phyloP scores from a whole-genome alignment of 257 asterid species.

The Paraleonurus japonicus region DNA sequence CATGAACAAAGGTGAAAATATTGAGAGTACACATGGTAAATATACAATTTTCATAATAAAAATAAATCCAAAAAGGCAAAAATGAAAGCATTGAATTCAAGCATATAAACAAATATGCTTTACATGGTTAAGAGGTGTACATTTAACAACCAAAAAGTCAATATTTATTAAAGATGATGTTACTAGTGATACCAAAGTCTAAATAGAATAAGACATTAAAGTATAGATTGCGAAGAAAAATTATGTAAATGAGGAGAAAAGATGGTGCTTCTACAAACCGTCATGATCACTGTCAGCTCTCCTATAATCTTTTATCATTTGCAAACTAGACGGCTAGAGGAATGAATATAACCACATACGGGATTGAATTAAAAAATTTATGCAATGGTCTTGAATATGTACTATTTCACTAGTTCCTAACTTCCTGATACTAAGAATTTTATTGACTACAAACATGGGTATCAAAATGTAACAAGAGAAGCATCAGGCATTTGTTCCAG shows the following conservation, averaged over 20 bases:
- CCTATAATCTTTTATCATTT: neutral
- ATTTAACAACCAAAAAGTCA: neutral
- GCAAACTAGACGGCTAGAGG: neutral
- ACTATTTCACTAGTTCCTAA: neutral
- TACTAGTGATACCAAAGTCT: neutral
- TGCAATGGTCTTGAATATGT: neutral
- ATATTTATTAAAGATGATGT: neutral
- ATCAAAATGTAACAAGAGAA: conserved; percentile 10
- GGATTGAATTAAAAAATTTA: neutral
- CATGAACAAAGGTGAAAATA: no score
- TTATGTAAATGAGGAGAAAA: neutral
- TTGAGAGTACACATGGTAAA: no score
- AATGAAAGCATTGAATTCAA: neutral
- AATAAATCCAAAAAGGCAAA: neutral
- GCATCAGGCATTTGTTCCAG: neutral
- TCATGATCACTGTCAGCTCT: neutral
- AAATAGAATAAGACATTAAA: neutral
- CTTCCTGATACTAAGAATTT: neutral
- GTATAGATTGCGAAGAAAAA: neutral
- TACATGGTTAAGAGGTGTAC: neutral
- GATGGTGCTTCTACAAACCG: neutral
- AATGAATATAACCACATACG: neutral
- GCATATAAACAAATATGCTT: neutral
- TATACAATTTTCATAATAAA: neutral
- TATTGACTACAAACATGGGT: neutral